Evolutionary conservation across 768 basidiomycete species (phyloP).

Genomic region (Lactarius trivialis): DNA sequence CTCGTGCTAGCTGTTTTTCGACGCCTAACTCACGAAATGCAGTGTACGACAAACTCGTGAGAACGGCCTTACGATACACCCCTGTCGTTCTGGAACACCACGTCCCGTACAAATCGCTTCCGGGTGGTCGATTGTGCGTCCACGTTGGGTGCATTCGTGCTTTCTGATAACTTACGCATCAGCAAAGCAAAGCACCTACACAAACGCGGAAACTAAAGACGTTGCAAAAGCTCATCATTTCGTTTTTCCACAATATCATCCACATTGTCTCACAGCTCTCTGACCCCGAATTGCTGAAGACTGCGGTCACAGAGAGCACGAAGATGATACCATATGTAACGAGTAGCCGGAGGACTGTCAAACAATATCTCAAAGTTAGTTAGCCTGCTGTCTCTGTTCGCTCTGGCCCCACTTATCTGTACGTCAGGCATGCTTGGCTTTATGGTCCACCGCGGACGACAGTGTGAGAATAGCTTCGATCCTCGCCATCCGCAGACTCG

Average conservation of each 20-base stretch:
- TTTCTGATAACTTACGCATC: conserved; percentile 2
- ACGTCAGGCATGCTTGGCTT: conserved; percentile 64
- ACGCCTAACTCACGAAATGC: not conserved
- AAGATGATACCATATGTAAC: conserved; percentile 88
- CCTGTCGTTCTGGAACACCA: conserved; percentile 86
- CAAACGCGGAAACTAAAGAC: conserved; percentile 78
- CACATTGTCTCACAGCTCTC: conserved; percentile 73
- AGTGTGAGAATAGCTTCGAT: conserved; percentile 79
- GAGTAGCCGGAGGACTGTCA: conserved; percentile 76
- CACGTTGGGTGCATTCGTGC: not conserved
- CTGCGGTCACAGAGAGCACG: conserved; percentile 77
- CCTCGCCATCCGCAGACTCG: conserved; percentile 75
- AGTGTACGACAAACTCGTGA: conserved; percentile 95
- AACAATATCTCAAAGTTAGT: conserved; percentile 77
- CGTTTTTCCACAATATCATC: conserved; percentile 84
- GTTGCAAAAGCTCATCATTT: conserved; percentile 79
- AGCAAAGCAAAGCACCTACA: conserved; percentile 69
- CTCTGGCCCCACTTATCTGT: not conserved
- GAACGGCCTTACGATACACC: conserved; percentile 82
- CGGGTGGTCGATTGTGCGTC: conserved; percentile 81
- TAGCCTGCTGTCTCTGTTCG: not conserved
- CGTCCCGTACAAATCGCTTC: conserved; percentile 74
- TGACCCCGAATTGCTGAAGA: conserved; percentile 54
- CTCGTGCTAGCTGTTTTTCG: not conserved
- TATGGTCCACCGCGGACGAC: conserved; percentile 83